phyloP scores from a whole-genome alignment of 495 filamentous ascomycete species.

The Annulohypoxylon moriforme region DNA sequence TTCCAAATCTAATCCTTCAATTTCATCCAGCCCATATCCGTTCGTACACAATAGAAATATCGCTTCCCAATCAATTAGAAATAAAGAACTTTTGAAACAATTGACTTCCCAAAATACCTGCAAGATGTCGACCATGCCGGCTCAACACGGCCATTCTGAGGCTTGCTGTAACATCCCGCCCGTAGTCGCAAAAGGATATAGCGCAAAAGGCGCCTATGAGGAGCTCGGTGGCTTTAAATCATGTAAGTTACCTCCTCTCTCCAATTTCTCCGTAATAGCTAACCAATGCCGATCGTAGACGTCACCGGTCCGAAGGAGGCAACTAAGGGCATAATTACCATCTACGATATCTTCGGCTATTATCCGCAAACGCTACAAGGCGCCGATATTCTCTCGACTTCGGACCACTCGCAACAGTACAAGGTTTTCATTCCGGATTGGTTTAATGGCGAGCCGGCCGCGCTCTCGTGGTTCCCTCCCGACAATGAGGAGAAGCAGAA shows the following conservation, averaged over 20 bases:
- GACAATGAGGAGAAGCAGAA: constrained; percentile 82
- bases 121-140: constrained; percentile 64
- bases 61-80: constrained; percentile 14
- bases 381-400: constrained; percentile 74
- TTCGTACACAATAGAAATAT: constrained; percentile 4
- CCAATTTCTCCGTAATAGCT: not conserved
- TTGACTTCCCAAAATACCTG: constrained; percentile 33
- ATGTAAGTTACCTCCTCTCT: constrained; percentile 59
- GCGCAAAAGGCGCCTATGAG: constrained; percentile 72
- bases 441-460: constrained; percentile 68
- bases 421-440: constrained; percentile 77
- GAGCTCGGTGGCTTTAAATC: constrained; percentile 74
- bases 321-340: constrained; percentile 68
- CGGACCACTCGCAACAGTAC: constrained; percentile 65
- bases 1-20: constrained; percentile 14
- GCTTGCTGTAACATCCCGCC: constrained; percentile 82
- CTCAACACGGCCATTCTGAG: constrained; percentile 65
- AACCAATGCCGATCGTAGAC: constrained; percentile 54
- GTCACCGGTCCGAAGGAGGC: constrained; percentile 69
- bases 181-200: constrained; percentile 69
- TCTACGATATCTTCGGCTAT: constrained; percentile 81
- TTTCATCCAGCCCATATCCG: constrained; percentile 2
- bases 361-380: constrained; percentile 77
- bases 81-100: constrained; percentile 15
- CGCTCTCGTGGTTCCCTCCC: constrained; percentile 75